Evolutionary conservation across 164 flowering plant species (phyloP), one percentile per base, ranked within the genome.

Genomic region (Magnolia officinalis): DNA sequence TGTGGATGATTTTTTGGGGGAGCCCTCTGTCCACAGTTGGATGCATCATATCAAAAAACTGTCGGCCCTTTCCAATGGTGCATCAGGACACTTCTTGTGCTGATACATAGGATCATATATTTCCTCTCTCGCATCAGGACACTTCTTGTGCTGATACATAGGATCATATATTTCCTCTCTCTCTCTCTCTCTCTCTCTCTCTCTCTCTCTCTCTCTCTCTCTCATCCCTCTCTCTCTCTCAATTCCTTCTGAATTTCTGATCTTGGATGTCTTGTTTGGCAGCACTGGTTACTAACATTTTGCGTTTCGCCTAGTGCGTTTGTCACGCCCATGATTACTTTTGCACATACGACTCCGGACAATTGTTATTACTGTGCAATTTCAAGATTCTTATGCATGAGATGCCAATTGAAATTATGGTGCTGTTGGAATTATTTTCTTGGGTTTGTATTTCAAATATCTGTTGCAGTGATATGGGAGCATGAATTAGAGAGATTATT

Each of bases 281-380:
- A 75, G 65, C 24, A 51, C 24, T 68, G 24, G 51, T 75, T 55
- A 5, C 64, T 68, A 68, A 68, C 71, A 68, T 68, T 70, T 67
- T 67, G 50, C 14, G 4, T 29, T n/a, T 75, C 19, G 26, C 50
- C 26, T 51, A 26, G 63, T 21, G 63, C 55, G 19, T 65, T 51
- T 52, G 20, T 52, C 8, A 66, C 10, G 21, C 77, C 65, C 61
- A 26, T 75, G 72, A 16, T 67, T 19, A 23, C 72, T 51, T 55
- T 75, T 75, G 72, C 63, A 49, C 55, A 74, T 74, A 20, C 23
- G n/a, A 31, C 14, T 67, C 49, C 19, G 0, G 29, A 16, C 59
- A 67, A 73, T 49, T 16, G 18, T 1, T 23, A 29, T 50, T 65
- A 55, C 51, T 4, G 76, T 58, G 10, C 63, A 13, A 37, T 37